phyloP scores from a whole-genome alignment of 2,329 filamentous ascomycete species.

The Calonectria ilicicola region DNA sequence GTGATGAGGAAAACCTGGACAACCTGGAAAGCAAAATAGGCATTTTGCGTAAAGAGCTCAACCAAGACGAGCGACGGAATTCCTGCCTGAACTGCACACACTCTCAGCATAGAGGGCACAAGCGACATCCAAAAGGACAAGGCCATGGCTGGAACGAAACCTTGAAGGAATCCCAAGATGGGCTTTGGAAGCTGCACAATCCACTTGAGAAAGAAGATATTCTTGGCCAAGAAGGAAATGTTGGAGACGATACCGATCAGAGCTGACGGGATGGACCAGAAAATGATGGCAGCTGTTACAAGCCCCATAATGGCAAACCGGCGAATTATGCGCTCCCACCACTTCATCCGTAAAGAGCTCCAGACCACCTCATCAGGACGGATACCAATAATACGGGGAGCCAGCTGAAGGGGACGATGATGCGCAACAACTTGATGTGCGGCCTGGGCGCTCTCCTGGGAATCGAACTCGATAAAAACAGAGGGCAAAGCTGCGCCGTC shows the following conservation, averaged over 20 bases:
- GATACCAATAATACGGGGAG: conserved; percentile 86
- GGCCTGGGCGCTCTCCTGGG: conserved; percentile 84
- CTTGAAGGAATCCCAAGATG: conserved; percentile 87
- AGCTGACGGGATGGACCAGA: conserved; percentile 83
- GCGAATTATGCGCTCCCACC: conserved; percentile 87
- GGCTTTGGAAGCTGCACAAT: conserved; percentile 75
- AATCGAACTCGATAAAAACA: conserved; percentile 91
- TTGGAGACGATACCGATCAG: conserved; percentile 90
- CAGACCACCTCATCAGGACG: conserved; percentile 88
- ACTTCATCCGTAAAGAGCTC: conserved; percentile 84
- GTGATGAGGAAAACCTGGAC: conserved; percentile 92
- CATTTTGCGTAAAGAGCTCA: conserved; percentile 90
- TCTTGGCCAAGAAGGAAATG: conserved; percentile 74
- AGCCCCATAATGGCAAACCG: conserved; percentile 77
- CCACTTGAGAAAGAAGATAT: conserved; percentile 77
- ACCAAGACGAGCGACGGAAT: conserved; percentile 83
- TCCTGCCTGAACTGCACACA: conserved; percentile 83
- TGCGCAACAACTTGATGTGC: conserved; percentile 90
- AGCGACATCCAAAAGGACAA: conserved; percentile 88
- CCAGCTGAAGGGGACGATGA: conserved; percentile 88
- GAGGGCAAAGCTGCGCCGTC: conserved; percentile 76
- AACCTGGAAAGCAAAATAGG: conserved; percentile 91
- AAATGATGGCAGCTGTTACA: conserved; percentile 83
- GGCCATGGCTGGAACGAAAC: conserved; percentile 83
- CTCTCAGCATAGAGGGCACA: conserved; percentile 83